These are phyloP conservation scores for Capsicum baccatum DNA, from an alignment of 257 asterid species.

Conservation along the genomic window DNA sequence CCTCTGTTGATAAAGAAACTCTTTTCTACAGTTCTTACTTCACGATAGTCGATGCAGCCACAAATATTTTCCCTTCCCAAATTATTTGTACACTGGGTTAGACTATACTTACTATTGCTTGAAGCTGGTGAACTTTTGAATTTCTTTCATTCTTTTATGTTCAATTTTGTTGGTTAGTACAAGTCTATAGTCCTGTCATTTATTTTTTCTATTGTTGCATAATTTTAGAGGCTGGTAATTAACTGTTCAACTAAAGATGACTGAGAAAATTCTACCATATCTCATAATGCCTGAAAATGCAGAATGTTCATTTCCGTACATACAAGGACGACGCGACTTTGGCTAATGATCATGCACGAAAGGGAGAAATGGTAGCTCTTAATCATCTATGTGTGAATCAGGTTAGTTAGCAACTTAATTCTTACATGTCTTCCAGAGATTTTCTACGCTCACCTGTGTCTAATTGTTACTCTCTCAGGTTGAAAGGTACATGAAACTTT, in stretches of 20 bases:
- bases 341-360: conserved; percentile 59
- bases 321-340: conserved; percentile 66
- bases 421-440: conserved; percentile 12
- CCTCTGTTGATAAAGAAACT: neutral
- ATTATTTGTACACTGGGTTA: neutral
- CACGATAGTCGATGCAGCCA: neutral
- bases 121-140: neutral
- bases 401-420: conserved; percentile 44
- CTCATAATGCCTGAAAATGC: conserved; percentile 44
- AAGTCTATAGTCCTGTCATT: neutral
- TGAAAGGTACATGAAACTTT: conserved; percentile 67
- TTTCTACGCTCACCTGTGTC: neutral
- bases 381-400: conserved; percentile 62
- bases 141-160: neutral
- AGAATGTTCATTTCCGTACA: conserved; percentile 68
- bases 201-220: conserved; percentile 9
- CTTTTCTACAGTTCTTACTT: conserved; percentile 3
- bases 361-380: conserved; percentile 61
- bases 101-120: neutral
- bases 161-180: neutral
- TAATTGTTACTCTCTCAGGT: conserved; percentile 50
- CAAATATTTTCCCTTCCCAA: neutral
- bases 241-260: neutral
- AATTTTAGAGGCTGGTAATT: neutral
- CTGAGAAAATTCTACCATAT: neutral